phyloP scores from a whole-genome alignment of 2,329 filamentous ascomycete species.

The Fusarium clavum region DNA sequence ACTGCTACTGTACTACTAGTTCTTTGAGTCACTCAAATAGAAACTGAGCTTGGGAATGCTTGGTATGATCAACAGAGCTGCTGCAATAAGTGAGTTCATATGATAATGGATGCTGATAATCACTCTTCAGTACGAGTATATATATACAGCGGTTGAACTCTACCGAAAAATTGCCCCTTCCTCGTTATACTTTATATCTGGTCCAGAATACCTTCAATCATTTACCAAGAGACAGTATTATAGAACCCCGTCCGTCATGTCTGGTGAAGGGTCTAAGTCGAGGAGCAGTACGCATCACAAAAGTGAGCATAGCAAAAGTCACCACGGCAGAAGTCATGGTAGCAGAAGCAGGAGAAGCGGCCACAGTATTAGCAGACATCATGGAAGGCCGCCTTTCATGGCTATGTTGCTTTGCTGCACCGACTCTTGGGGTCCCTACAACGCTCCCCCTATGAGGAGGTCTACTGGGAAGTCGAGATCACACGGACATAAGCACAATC shows the following conservation, averaged over 20 bases:
- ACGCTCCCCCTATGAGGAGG: not conserved
- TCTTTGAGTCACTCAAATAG: constrained; percentile 44
- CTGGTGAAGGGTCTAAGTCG: not conserved
- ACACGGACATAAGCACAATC: constrained; percentile 2
- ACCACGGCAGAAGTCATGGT: not conserved
- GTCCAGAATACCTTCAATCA: not conserved
- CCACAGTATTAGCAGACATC: not conserved
- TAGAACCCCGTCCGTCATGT: not conserved
- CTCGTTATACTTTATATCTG: not conserved
- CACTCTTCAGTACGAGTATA: constrained; percentile 11
- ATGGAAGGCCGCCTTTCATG: not conserved
- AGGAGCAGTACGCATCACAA: constrained; percentile 12
- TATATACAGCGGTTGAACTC: constrained; percentile 2
- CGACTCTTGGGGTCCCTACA: not conserved
- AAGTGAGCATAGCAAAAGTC: not conserved
- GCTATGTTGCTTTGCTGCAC: constrained; percentile 2
- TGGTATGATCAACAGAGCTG: constrained; percentile 29
- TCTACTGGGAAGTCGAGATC: not conserved
- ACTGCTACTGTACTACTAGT: constrained; percentile 48
- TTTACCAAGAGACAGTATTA: not conserved
- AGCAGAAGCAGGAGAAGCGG: constrained; percentile 6
- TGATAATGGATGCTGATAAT: constrained; percentile 19
- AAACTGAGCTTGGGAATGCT: constrained; percentile 39
- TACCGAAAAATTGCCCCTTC: not conserved
- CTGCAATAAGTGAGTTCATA: constrained; percentile 11